These are phyloP conservation scores for Beauveria scarabaeidicola DNA, from an alignment of 2,329 filamentous ascomycete species.

Conservation along the genomic window DNA sequence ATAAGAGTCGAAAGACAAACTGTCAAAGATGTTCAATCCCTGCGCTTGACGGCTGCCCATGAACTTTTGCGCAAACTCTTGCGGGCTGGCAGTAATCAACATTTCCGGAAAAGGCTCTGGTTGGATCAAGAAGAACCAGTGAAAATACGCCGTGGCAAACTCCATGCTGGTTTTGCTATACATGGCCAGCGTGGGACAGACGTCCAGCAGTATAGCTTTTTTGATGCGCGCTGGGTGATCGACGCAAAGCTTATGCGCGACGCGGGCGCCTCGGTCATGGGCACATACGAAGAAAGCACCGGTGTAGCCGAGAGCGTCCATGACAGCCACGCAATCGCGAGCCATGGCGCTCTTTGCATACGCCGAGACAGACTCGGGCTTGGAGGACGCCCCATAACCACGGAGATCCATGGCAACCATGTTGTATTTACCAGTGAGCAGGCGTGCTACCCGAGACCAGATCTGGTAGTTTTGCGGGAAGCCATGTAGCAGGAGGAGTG, in stretches of 20 bases:
- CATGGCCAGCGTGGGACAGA: conserved; percentile 47
- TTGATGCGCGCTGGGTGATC: conserved; percentile 32
- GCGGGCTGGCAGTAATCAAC: conserved; percentile 30
- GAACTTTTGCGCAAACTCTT: conserved; percentile 33
- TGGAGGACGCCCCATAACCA: conserved; percentile 43
- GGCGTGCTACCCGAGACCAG: conserved; percentile 38
- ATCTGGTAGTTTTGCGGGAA: conserved; percentile 45
- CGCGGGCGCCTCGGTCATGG: conserved; percentile 49
- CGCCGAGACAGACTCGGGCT: conserved; percentile 25
- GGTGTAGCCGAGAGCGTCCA: conserved; percentile 32
- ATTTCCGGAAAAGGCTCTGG: conserved; percentile 40
- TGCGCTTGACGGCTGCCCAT: conserved; percentile 24
- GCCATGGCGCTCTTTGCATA: conserved; percentile 44
- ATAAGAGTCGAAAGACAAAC: conserved; percentile 32
- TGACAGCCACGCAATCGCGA: conserved; percentile 35
- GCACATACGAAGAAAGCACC: conserved; percentile 39
- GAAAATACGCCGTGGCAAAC: conserved; percentile 44
- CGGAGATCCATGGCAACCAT: conserved; percentile 40
- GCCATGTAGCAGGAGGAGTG: conserved; percentile 42
- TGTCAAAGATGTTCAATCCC: conserved; percentile 27
- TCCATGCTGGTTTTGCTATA: conserved; percentile 34
- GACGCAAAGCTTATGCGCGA: conserved; percentile 46
- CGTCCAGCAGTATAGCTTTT: conserved; percentile 40
- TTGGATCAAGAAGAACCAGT: conserved; percentile 53
- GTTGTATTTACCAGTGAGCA: conserved; percentile 30